Base-by-base conservation (phyloP, 1,139 yeast species). In the Meyerozyma elateridarum region DNA sequence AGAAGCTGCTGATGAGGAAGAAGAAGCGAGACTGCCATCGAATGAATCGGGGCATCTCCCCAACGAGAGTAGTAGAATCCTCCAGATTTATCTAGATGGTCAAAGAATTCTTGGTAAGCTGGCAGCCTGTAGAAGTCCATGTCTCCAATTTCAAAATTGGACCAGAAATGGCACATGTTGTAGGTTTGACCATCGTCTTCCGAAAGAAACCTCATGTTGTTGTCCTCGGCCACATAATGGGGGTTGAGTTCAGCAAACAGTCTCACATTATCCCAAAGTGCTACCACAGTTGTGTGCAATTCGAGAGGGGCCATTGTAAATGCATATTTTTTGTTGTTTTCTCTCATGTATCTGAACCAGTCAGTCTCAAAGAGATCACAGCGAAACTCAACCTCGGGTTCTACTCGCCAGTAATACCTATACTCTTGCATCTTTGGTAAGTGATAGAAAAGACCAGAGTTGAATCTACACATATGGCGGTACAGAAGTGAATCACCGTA, bases 371-470 rank as follows among this genome's bases (percentile, higher is more conserved):
- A 60, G 14, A 29, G 17, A 54, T 88, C 96, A 58, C 97, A 89
- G 51, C 70, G 87, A 53, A 85, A 88, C 41, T 85, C 81, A 28
- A 89, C 91, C 42, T 83, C 81, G 2, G 96, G 96, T 54, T 89
- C 96, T 7, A 89, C 87, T 34, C 96, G 68, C 96, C 96, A 88
- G 59, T 87, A 88, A 93, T 95, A 88, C 39, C 85, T 87, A 39
- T 76, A 70, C 36, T 75, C 67, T 35, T 53, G 64, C 30, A 89
- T 78, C 39, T 83, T 54, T 3, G 81, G 82, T 54, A 88, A 94
- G 40, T 77, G 73, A 61, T 76, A 85, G 51, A 88, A 88, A 40
- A 71, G 67, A 1, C 95, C 94, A 0, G 89, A 74, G 51, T 84
- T 82, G 52, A 79, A 84, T 5, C 93, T 70, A 35, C 81, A 75